These are phyloP conservation scores for Ceriops zippeliana DNA, from an alignment of 345 rosid species.

Conservation along the genomic window DNA sequence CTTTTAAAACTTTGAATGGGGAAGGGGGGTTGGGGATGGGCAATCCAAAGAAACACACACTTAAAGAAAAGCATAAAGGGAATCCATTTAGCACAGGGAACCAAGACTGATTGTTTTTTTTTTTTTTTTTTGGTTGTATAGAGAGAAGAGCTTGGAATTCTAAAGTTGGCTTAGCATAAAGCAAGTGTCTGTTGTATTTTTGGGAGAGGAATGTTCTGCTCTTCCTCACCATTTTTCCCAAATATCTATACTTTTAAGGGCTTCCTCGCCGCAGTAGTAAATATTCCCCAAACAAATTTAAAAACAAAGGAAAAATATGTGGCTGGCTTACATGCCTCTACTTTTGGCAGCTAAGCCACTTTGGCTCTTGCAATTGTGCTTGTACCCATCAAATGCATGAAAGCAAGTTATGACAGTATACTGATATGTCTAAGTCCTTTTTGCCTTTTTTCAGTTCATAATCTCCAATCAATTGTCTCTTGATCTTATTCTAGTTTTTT, in stretches of 20 bases:
- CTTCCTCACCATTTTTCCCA: conserved; percentile 15
- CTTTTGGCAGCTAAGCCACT: conserved; percentile 16
- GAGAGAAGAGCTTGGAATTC: conserved; percentile 41
- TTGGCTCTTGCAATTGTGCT: no score
- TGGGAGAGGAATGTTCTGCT: conserved; percentile 13
- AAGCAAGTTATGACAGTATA: no score
- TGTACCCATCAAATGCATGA: no score
- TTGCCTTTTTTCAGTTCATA: no score
- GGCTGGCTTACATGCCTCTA: conserved; percentile 25
- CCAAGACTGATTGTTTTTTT: conserved; percentile 20
- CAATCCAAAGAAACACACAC: conserved; percentile 13
- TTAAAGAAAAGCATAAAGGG: conserved; percentile 34
- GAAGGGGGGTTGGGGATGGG: conserved; percentile 18
- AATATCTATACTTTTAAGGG: conserved; percentile 43
- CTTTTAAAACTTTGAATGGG: conserved; percentile 23
- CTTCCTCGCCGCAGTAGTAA: conserved; percentile 21
- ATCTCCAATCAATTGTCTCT: no score
- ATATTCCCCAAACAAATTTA: conserved; percentile 5
- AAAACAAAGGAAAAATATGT: conserved; percentile 7
- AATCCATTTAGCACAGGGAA: conserved; percentile 36
- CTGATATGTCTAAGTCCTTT: no score
- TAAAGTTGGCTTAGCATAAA: conserved; percentile 33
- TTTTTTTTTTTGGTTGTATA: conserved; percentile 7
- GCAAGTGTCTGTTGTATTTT: conserved; percentile 19
- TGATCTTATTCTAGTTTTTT: no score